Evolutionary conservation across 116 monocot genomes (phyloP).

Genomic region (Dioscorea cayenensis): DNA sequence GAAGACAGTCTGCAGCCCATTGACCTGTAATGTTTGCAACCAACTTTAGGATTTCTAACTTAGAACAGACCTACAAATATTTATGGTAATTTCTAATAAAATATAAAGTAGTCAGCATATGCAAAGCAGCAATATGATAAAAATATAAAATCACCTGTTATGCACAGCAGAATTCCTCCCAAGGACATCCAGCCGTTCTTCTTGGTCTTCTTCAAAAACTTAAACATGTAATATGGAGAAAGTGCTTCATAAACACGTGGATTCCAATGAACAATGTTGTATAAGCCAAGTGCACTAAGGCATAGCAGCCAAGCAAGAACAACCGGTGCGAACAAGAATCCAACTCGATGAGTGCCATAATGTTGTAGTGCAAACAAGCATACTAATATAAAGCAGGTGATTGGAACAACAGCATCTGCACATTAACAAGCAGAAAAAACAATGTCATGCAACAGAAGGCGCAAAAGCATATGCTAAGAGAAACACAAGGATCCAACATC

Average conservation of each 20-base stretch:
- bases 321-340: slow-evolving; percentile 82
- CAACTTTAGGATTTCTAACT: too few relatives aligned
- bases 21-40: too few relatives aligned
- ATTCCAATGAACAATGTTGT: slow-evolving; percentile 85
- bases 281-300: slow-evolving; percentile 80
- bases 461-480: too few relatives aligned
- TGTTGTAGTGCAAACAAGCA: slow-evolving; percentile 91
- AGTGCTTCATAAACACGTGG: slow-evolving; percentile 78
- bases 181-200: slow-evolving; percentile 97
- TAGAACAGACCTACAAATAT: not conserved
- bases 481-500: too few relatives aligned
- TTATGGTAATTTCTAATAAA: not conserved
- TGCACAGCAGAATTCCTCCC: slow-evolving; percentile 89
- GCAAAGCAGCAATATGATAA: not conserved
- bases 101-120: not conserved
- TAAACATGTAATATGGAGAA: slow-evolving; percentile 89
- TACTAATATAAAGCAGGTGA: slow-evolving; percentile 76
- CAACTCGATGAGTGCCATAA: slow-evolving; percentile 85
- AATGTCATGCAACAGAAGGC: not conserved
- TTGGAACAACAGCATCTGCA: slow-evolving; percentile 93
- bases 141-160: slow-evolving; percentile 53
- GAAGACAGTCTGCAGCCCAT: too few relatives aligned
- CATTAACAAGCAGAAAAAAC: not conserved
- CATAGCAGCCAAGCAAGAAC: slow-evolving; percentile 75
- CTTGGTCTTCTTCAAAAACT: slow-evolving; percentile 86